Conservation (phyloP, 805 yeast genomes). For the Yarrowia sp. region DNA sequence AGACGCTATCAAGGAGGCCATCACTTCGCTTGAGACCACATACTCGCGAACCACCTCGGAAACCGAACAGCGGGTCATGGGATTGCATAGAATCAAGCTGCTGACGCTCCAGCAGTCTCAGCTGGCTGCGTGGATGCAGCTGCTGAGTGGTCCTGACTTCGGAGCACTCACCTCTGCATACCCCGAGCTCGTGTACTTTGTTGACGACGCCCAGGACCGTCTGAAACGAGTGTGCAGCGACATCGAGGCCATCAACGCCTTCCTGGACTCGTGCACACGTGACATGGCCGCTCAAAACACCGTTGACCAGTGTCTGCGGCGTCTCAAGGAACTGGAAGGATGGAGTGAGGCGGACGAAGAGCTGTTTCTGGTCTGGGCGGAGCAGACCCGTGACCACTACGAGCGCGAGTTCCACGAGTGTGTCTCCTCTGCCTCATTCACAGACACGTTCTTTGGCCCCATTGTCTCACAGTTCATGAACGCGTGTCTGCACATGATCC, state of each 20-base stretch:
- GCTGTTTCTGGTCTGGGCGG: slow-evolving; percentile 26
- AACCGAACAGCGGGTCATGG: slow-evolving; percentile 36
- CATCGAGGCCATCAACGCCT: slow-evolving; percentile 14
- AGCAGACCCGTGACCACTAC: slow-evolving; percentile 14
- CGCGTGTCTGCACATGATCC: slow-evolving; percentile 25
- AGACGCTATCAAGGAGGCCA: slow-evolving; percentile 42
- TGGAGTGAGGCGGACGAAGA: slow-evolving; percentile 30
- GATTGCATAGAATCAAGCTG: slow-evolving; percentile 1
- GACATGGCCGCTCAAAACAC: slow-evolving; percentile 30
- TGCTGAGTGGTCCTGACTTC: slow-evolving; percentile 8
- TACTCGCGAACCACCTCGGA: slow-evolving; percentile 38
- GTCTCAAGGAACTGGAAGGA: slow-evolving; percentile 32
- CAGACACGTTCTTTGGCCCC: slow-evolving; percentile 19
- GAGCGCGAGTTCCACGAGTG: slow-evolving; percentile 25
- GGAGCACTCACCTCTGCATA: slow-evolving; percentile 7
- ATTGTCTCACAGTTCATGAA: slow-evolving; percentile 17
- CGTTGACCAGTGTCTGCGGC: slow-evolving; percentile 23
- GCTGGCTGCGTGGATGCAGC: slow-evolving; percentile 5
- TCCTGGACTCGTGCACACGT: slow-evolving; percentile 20
- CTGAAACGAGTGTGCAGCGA: slow-evolving; percentile 11
- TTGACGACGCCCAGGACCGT: slow-evolving; percentile 15
- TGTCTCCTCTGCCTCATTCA: not conserved
- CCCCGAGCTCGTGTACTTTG: slow-evolving; percentile 21
- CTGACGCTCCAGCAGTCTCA: slow-evolving; percentile 23
- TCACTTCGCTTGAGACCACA: slow-evolving; percentile 29